Base-by-base conservation (phyloP, 176 grass and related monocot genomes). In the Eleusine coracana region DNA sequence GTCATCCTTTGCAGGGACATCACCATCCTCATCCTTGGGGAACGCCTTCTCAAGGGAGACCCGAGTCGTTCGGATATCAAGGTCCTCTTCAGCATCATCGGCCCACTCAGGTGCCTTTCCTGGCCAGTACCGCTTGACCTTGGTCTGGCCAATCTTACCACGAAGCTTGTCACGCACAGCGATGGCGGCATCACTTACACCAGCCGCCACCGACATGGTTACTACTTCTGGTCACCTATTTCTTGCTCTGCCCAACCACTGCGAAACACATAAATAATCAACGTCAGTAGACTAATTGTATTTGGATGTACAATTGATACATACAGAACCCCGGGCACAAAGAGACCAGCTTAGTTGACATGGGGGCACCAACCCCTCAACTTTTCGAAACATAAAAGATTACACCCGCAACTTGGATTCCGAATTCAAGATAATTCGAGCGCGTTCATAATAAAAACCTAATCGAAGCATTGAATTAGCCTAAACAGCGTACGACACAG, bases 71-170 rank as follows among this genome's bases (percentile, higher is more conserved):
- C 74, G 68, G 73, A 94, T 40, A 13, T 91, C 92, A 0, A 44
- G 28, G 42, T 97, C 95, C 0, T 97, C 95, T 0, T 97, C 92
- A 1, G 39, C 83, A 0, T 89, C 87, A 0, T 74, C 88, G 0
- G 88, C 95, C 95, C 95, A 97, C 83, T 94, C 92, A 4, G 95
- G 95, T 3, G 88, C 84, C 82, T 88, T 92, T 8, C 95, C 92
- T 0, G 92, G 86, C 90, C 92, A 97, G 66, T 97, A 97, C n/a
- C 92, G 68, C 84, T 97, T 94, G 29, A 97, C 95, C 82, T 97
- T 97, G 58, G 95, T 94, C 92, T 97, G 95, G 10, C 92, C 90
- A 76, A 97, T 97, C 95, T 92, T 94, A 29, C 92, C 92, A 0
- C 88, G 84, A 78, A 97, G 95, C 79, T 97, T 97, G 84, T 97